Percentiles rank a stretch among this genome's conserved stretches.
phyloP scores from a whole-genome alignment of 1,284 basidiomycete species.

The Sutorius eximius region DNA sequence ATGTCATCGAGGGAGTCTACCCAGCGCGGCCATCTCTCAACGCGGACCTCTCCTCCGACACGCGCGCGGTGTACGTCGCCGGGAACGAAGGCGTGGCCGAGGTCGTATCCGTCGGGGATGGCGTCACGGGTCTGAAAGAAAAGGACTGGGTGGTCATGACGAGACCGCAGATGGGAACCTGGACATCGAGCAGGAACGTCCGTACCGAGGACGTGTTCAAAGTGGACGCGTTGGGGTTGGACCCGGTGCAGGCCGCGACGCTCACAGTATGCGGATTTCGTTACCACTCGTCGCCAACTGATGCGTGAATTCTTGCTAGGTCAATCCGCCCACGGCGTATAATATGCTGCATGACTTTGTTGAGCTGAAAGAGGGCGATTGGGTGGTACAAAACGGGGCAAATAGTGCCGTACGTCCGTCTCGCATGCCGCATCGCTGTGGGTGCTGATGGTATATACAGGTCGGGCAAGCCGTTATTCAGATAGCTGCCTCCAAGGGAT shows the following conservation, averaged over 20 bases:
- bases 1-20: constrained; percentile 82
- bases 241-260: constrained; percentile 69
- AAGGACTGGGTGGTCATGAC: constrained; percentile 78
- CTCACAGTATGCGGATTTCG: constrained; percentile 50
- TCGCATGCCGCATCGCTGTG: background rate
- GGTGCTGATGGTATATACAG: constrained; percentile 35
- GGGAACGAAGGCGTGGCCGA: constrained; percentile 82
- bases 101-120: constrained; percentile 59
- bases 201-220: constrained; percentile 56
- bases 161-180: constrained; percentile 72
- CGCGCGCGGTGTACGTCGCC: constrained; percentile 53
- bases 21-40: constrained; percentile 59
- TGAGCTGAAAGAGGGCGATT: constrained; percentile 62
- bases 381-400: constrained; percentile 82
- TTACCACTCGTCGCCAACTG: background rate
- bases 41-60: constrained; percentile 38
- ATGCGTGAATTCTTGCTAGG: constrained; percentile 41
- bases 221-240: constrained; percentile 52
- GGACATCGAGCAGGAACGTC: constrained; percentile 66
- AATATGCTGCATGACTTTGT: constrained; percentile 78
- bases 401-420: constrained; percentile 67
- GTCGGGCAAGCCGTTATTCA: constrained; percentile 81
- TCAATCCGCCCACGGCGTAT: constrained; percentile 82
- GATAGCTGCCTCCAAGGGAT: constrained; percentile 64
- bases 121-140: constrained; percentile 47